phyloP scores from a whole-genome alignment of 306 rosid species.

The Delonix regia region DNA sequence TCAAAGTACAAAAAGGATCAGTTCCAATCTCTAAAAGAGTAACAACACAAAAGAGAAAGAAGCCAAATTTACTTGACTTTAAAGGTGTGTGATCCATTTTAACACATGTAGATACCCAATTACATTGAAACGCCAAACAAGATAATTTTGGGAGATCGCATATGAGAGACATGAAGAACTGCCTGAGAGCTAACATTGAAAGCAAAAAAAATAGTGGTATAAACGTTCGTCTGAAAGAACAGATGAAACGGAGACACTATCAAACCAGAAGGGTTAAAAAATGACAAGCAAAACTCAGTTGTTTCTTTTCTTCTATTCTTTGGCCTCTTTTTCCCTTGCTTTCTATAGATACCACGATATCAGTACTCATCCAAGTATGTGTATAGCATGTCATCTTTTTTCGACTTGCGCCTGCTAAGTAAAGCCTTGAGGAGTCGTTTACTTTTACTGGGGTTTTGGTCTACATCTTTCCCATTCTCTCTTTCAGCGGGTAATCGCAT shows the following conservation, averaged over 20 bases:
- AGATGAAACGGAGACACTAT: constrained; percentile 31
- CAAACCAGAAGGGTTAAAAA: constrained; percentile 30
- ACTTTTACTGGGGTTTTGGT: constrained; percentile 89
- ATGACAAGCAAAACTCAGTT: constrained; percentile 44
- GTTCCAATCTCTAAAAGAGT: not conserved
- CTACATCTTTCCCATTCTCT: constrained; percentile 66
- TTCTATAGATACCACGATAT: constrained; percentile 37
- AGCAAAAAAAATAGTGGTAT: constrained; percentile 16
- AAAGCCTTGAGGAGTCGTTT: constrained; percentile 92
- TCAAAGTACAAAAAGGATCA: too few species aligned
- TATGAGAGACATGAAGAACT: not conserved
- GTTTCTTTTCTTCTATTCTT: constrained; percentile 37
- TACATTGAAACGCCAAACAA: constrained; percentile 30
- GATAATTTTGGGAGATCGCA: constrained; percentile 26
- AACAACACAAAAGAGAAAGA: constrained; percentile 23
- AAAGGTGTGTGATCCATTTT: constrained; percentile 27
- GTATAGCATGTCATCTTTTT: constrained; percentile 90
- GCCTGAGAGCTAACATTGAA: constrained; percentile 10
- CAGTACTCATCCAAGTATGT: constrained; percentile 93
- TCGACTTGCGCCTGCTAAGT: constrained; percentile 95
- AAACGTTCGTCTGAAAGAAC: constrained; percentile 31
- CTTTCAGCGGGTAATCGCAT: constrained; percentile 86
- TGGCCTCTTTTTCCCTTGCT: constrained; percentile 37
- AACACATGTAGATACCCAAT: constrained; percentile 25
- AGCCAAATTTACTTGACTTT: constrained; percentile 40